Base-by-base conservation (phyloP, 495 filamentous ascomycete genomes). In the Evansstolkia leycettana region DNA sequence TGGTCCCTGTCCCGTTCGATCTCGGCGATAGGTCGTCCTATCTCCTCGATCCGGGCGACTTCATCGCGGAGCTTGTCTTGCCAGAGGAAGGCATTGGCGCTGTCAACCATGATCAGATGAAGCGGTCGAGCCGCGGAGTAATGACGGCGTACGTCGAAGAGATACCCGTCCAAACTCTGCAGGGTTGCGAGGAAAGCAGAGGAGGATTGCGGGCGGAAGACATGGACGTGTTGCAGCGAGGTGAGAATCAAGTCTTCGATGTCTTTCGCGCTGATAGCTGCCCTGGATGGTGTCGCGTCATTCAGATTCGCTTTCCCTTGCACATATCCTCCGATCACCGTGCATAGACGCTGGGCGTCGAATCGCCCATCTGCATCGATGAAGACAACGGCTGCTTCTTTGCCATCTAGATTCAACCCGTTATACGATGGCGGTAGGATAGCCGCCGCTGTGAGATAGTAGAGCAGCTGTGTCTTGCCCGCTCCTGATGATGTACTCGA, bases 291-390 rank as follows among this genome's bases (percentile, higher is more conserved):
- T 16, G 34, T 17, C 27, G 14, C 14, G 20, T 16, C 38, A 36
- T 30, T 35, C 20, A 18, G 26, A 6, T 2, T 14, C 16, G 41
- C 7, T 24, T 33, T 43, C 16, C 44, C 31, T 11, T 36, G 34
- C 2, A 58, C 33, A 14, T 63, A 45, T 5, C 42, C 50, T 34
- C 49, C 32, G 29, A 50, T 50, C 12, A 76, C 51, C 8, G 50
- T 38, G 0, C 47, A 58, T 0, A 90, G 63, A 8, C 76, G 67
- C 10, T 67, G 50, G 8, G 75, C 62, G 19, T 78, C 72, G 41
- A 93, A 86, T 0, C 69, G 69, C 27, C 67, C 65, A 28, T 84
- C 77, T 0, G 76, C 64, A 44, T 94, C 87, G 16, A 94, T 47
- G 18, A 87, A 58, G 3, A 80, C 66, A 2, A 88, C 67, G 2